Conservation (phyloP, 345 rosid species). For the Lenwebbia sp. region DNA sequence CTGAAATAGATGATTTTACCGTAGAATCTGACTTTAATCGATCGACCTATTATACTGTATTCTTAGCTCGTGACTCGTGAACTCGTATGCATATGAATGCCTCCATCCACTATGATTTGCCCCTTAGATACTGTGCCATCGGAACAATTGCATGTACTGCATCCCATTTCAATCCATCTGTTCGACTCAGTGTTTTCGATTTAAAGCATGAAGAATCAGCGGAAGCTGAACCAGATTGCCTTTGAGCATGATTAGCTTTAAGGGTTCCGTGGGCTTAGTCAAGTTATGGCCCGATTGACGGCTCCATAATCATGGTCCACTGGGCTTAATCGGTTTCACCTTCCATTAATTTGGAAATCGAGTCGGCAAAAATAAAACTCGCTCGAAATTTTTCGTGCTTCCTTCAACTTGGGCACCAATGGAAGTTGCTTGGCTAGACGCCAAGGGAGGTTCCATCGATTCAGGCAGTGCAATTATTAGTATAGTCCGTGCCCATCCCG, state of each 20-base stretch:
- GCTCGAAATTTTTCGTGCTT: neutral
- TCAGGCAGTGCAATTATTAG: no score
- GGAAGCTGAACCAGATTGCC: neutral
- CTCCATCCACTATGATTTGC: neutral
- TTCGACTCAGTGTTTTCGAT: neutral
- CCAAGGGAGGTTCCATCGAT: no score
- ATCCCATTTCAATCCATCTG: neutral
- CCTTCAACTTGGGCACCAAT: neutral
- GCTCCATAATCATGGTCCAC: neutral
- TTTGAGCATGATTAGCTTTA: neutral
- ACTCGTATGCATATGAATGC: neutral
- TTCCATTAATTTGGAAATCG: neutral
- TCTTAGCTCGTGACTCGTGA: neutral
- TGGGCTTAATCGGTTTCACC: neutral
- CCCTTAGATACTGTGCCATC: neutral
- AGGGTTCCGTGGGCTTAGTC: neutral
- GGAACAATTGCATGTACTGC: accelerated
- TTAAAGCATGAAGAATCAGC: neutral
- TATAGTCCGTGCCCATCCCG: no score
- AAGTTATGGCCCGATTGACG: neutral
- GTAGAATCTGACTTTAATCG: neutral
- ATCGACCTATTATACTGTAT: neutral
- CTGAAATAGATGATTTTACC: neutral
- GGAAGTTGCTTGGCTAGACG: neutral
- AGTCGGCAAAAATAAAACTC: neutral